Evolutionary conservation across 2,329 filamentous ascomycete species (phyloP), one percentile per base, ranked within the genome.

Genomic region (Pestalotiopsis sp.): DNA sequence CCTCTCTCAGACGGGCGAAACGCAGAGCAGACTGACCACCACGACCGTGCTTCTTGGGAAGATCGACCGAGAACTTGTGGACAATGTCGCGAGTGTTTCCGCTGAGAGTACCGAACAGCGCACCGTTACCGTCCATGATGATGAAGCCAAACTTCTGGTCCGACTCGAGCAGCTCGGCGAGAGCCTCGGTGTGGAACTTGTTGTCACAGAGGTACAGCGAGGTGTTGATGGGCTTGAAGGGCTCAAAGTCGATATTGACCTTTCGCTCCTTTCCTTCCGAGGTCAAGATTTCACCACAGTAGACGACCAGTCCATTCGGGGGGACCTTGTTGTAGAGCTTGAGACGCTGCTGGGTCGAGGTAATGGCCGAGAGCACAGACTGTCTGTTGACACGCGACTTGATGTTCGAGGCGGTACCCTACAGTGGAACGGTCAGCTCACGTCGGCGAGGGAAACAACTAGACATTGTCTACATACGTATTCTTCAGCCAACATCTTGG

Each of bases 401-500:
- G 87, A 99, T 99, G 85, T 99, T 99, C 77, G 95, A 98, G 70
- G 96, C 97, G 70, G 96, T 99, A 80, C 96, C 96, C 94, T 96
- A 74, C 49, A 57, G 70, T 64, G 62, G 69, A 59, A 52, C 14
- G 62, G 73, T 80, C 75, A 79, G 76, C 69, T 25, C 38, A 23
- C 39, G 63, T 31, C 20, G 25, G 38, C 23, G 23, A 61, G 64
- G 39, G 36, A 64, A 23, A 62, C 52, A 38, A 12, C 4, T 49
- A 7, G 56, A 66, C 59, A 41, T 45, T 38, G 57, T 45, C 14
- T n/a, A 85, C 92, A 74, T 88, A 96, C 93, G 80, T 96, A 97
- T 93, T 97, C 95, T 98, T 99, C 96, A 86, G 97, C 97, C 91
- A 99, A 92, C 96, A 99, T 99, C 89, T 98, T 98, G 70, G 96